phyloP scores from a whole-genome alignment of 495 filamentous ascomycete species.

The Podospora appendiculata region DNA sequence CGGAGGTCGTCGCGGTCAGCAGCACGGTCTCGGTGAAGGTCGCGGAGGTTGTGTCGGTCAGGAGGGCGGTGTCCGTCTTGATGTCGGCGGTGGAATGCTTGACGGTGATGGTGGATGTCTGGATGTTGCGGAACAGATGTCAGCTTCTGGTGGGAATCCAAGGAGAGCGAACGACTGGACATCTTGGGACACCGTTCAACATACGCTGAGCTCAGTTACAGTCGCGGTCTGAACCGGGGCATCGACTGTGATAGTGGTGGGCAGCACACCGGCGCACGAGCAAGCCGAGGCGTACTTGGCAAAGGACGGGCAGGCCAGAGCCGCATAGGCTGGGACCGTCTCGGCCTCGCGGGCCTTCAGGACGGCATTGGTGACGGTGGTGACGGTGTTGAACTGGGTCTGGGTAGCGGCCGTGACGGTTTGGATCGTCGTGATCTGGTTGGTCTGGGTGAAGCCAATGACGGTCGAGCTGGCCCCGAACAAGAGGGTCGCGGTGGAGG shows the following conservation, averaged over 20 bases:
- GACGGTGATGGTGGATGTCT: conserved; percentile 2
- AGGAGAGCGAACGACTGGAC: background rate
- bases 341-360: background rate
- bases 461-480: background rate
- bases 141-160: background rate
- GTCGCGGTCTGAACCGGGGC: conserved; percentile 2
- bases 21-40: background rate
- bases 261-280: conserved; percentile 4
- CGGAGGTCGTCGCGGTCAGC: background rate
- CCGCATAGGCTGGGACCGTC: conserved; percentile 6
- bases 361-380: background rate
- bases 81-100: background rate
- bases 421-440: background rate
- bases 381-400: background rate
- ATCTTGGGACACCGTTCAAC: background rate
- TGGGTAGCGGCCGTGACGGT: background rate
- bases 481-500: background rate
- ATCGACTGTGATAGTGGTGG: conserved; percentile 3
- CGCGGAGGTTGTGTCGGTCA: background rate
- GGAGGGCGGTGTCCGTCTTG: background rate
- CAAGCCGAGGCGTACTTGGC: conserved; percentile 12
- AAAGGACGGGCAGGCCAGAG: conserved; percentile 6
- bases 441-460: background rate
- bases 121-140: background rate
- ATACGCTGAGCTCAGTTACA: conserved; percentile 1